Evolutionary conservation across 305 asterid species (phyloP).

Genomic region (Fraxinus nigra): DNA sequence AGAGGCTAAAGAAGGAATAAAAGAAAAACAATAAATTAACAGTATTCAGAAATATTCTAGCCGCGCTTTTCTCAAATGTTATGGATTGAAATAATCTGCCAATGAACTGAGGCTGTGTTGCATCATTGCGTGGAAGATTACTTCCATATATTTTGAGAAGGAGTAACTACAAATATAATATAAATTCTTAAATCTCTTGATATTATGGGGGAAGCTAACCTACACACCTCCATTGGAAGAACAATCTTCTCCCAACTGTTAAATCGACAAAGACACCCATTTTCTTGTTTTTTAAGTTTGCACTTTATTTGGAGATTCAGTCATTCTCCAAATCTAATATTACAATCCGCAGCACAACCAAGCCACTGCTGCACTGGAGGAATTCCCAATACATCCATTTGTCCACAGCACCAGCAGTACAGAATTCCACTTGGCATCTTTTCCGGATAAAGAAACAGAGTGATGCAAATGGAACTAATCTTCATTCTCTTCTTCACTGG

Average conservation of each 20-base stretch:
- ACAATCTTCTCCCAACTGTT: not conserved
- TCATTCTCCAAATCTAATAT: not conserved
- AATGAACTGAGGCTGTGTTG: not conserved
- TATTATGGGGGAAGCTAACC: not conserved
- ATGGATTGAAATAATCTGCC: not conserved
- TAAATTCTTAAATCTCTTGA: not conserved
- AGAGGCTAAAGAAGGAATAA: not conserved
- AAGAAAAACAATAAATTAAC: not conserved
- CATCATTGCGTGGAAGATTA: not conserved
- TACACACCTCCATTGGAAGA: not conserved
- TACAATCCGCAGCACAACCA: not conserved
- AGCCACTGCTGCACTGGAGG: not conserved
- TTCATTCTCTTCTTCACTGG: not conserved
- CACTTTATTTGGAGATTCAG: not conserved
- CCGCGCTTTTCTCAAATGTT: not conserved
- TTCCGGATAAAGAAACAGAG: not conserved
- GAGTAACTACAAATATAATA: not conserved
- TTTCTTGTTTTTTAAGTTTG: not conserved
- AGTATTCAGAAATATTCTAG: not conserved
- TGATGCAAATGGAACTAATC: not conserved
- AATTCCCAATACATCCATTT: not conserved
- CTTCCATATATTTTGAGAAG: not conserved
- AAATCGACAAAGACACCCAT: not conserved
- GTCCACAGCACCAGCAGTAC: not conserved
- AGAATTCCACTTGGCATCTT: not conserved